Percentiles rank a stretch among this genome's conserved stretches.
Evolutionary conservation across 495 filamentous ascomycete species (phyloP).

Genomic region (Penicillium maclennaniae): DNA sequence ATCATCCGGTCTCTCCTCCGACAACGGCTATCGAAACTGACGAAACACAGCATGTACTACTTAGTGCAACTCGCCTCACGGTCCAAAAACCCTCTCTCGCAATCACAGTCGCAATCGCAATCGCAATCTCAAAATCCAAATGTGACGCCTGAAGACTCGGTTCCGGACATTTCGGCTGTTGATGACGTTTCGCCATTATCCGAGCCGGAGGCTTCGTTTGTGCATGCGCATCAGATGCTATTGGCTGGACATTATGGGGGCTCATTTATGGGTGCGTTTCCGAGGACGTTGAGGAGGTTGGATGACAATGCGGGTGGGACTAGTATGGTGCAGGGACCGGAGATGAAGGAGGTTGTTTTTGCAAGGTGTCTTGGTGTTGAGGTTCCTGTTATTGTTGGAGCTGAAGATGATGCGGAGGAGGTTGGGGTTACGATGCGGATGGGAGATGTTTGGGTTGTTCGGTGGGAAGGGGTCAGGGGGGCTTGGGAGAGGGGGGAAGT

Average conservation of each 20-base stretch:
- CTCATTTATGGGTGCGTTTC: slow-evolving; percentile 79
- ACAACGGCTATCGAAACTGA: slow-evolving; percentile 74
- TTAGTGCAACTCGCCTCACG: slow-evolving; percentile 32
- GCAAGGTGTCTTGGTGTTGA: slow-evolving; percentile 63
- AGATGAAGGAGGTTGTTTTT: slow-evolving; percentile 78
- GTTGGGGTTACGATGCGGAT: slow-evolving; percentile 57
- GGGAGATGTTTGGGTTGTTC: slow-evolving; percentile 81
- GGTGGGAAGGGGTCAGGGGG: slow-evolving; percentile 77
- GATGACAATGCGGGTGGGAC: slow-evolving; percentile 88
- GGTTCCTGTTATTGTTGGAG: slow-evolving; percentile 51
- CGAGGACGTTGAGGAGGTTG: slow-evolving; percentile 66
- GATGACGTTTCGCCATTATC: slow-evolving; percentile 55
- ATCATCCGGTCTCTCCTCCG: slow-evolving; percentile 81
- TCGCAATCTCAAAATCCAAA: slow-evolving; percentile 21
- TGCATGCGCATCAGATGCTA: slow-evolving; percentile 74
- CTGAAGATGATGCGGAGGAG: slow-evolving; percentile 57
- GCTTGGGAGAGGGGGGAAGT: slow-evolving; percentile 70
- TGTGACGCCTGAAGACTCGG: slow-evolving; percentile 31
- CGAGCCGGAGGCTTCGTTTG: slow-evolving; percentile 67
- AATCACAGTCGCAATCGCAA: slow-evolving; percentile 52
- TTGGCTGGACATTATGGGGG: slow-evolving; percentile 76
- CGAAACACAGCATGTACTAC: slow-evolving; percentile 43
- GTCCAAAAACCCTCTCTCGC: slow-evolving; percentile 59
- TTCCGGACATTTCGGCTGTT: slow-evolving; percentile 38
- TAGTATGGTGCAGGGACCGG: slow-evolving; percentile 87